Percentiles rank a stretch among this genome's conserved stretches.
Evolutionary conservation across 129 eudicot species (phyloP).

Genomic region (Centaurea solstitialis): DNA sequence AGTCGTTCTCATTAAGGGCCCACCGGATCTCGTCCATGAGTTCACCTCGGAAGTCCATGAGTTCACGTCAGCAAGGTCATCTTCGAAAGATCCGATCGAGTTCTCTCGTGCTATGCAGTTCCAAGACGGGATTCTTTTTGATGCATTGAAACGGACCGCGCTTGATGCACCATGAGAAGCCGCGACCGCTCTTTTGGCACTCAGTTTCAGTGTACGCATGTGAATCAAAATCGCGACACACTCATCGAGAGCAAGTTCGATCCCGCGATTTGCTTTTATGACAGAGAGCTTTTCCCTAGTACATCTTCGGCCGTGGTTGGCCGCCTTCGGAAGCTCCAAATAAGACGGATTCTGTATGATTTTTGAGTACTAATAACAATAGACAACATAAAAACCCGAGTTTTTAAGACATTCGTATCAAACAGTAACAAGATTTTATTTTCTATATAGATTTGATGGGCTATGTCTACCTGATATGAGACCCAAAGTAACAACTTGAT

Average conservation of each 20-base stretch:
- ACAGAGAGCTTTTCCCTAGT: slow-evolving; percentile 98
- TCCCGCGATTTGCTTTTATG: slow-evolving; percentile 90
- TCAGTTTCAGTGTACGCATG: slow-evolving; percentile 83
- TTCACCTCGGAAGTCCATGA: slow-evolving; percentile 44
- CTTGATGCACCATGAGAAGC: slow-evolving; percentile 53
- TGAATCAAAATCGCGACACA: slow-evolving; percentile 82
- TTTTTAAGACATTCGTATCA: not conserved
- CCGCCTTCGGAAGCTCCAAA: slow-evolving; percentile 82
- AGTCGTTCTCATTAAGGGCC: slow-evolving; percentile 91
- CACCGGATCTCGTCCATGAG: slow-evolving; percentile 93
- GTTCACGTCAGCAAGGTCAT: slow-evolving; percentile 50
- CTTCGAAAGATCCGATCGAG: slow-evolving; percentile 93
- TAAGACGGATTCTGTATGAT: slow-evolving; percentile 89
- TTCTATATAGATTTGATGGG: too few relatives aligned
- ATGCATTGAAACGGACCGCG: slow-evolving; percentile 66
- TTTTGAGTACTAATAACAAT: slow-evolving; percentile 61
- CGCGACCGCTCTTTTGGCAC: slow-evolving; percentile 88
- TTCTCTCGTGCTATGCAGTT: slow-evolving; percentile 92
- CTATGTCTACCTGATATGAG: too few relatives aligned
- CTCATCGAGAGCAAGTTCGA: slow-evolving; percentile 89
- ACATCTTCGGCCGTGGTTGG: slow-evolving; percentile 93
- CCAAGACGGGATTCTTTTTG: slow-evolving; percentile 94
- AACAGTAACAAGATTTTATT: not conserved
- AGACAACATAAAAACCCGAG: not conserved
- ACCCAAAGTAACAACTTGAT: not conserved